Evolutionary conservation across 441 rosid species (phyloP).

Genomic region (Syzygium malaccense): DNA sequence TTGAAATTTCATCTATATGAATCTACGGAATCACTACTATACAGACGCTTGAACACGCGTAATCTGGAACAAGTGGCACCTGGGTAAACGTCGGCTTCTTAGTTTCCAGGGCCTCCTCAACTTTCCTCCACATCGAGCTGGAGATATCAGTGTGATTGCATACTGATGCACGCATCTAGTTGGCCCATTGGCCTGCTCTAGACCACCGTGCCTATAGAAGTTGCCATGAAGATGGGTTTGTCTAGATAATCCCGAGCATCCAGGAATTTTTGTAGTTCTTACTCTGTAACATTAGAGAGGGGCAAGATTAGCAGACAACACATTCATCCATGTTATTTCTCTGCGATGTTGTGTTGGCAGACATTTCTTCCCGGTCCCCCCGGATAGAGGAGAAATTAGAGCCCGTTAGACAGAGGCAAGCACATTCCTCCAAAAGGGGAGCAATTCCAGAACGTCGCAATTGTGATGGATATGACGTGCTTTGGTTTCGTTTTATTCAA

Average conservation of each 20-base stretch:
- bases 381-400: not conserved
- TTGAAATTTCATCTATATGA: conserved; percentile 34
- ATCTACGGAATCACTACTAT: conserved; percentile 23
- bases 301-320: not conserved
- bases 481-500: not conserved
- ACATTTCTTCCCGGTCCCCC: not conserved
- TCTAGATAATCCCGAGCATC: not conserved
- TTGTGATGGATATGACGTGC: not conserved
- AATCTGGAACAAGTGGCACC: not conserved
- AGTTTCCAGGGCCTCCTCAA: not conserved
- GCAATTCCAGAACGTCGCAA: not conserved
- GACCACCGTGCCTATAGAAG: not conserved
- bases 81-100: not conserved
- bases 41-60: not conserved
- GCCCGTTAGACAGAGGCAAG: not conserved
- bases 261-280: not conserved
- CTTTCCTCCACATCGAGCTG: not conserved
- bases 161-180: not conserved
- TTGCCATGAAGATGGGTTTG: not conserved
- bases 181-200: not conserved
- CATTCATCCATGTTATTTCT: not conserved
- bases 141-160: not conserved
- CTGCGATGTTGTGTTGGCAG: not conserved
- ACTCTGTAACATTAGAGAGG: conserved; percentile 1
- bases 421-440: not conserved